A percentile compares a stretch with the other conserved stretches of the same genome.
phyloP scores from a whole-genome alignment of 2,329 filamentous ascomycete genomes.

The Thielaviopsis punctulata region DNA sequence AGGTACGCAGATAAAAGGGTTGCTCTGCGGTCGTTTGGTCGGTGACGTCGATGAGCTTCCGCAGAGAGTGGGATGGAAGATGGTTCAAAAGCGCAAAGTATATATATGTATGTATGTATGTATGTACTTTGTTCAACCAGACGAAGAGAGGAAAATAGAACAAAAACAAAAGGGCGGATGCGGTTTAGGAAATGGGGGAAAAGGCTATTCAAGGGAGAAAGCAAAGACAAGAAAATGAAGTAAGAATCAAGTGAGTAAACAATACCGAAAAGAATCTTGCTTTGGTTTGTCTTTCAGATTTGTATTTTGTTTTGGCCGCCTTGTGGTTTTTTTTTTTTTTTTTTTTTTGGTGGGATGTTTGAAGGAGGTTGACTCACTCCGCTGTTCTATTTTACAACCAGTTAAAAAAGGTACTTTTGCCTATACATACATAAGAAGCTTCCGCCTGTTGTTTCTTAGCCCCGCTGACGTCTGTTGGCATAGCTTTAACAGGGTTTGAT shows the following conservation, averaged over 20 bases:
- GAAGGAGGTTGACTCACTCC: background rate
- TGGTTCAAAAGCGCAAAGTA: no score
- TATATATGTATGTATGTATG: no score
- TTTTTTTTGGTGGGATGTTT: background rate
- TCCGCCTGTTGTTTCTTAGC: background rate
- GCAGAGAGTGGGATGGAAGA: no score
- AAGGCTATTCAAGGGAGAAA: background rate
- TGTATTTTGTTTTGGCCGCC: no score
- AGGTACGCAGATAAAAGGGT: no score
- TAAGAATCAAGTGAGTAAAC: background rate
- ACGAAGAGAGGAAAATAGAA: no score
- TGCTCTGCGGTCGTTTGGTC: no score
- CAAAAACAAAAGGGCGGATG: background rate
- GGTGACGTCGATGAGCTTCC: no score
- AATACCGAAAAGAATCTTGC: background rate
- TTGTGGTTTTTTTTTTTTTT: conserved; percentile 1
- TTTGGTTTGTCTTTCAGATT: no score
- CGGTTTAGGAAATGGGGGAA: background rate
- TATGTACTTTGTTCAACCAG: no score
- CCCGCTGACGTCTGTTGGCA: conserved; percentile 1
- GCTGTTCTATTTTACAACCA: background rate
- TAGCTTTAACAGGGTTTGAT: background rate
- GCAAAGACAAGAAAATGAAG: background rate
- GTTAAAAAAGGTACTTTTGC: no score
- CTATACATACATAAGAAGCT: background rate